These are phyloP conservation scores for Incumbomyces lentus DNA, from an alignment of 2,329 filamentous ascomycete species.

Conservation along the genomic window DNA sequence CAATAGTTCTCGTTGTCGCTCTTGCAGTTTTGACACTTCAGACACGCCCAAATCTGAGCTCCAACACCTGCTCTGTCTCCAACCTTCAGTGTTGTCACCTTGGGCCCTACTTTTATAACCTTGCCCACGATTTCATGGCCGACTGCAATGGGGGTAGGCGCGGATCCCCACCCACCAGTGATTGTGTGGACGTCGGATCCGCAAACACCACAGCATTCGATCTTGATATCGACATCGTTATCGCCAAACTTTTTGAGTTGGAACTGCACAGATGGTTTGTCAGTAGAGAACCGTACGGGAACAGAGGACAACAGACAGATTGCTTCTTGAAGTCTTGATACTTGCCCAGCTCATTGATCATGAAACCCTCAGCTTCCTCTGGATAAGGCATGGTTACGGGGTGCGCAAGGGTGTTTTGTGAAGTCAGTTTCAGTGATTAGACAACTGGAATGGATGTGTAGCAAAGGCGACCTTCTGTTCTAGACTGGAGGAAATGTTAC, in stretches of 20 bases:
- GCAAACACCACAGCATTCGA: slow-evolving; percentile 70
- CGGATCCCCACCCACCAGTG: slow-evolving; percentile 46
- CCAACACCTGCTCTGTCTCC: slow-evolving; percentile 60
- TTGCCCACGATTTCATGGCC: slow-evolving; percentile 59
- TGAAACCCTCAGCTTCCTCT: slow-evolving; percentile 37
- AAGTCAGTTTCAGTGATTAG: too few species aligned
- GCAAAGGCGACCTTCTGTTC: too few species aligned
- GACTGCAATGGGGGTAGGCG: slow-evolving; percentile 42
- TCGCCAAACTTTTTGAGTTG: slow-evolving; percentile 78
- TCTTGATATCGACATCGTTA: slow-evolving; percentile 78
- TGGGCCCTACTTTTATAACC: slow-evolving; percentile 56
- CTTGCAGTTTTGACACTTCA: slow-evolving; percentile 55
- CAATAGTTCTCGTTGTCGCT: slow-evolving; percentile 61
- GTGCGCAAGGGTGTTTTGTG: not conserved
- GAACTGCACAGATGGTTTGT: slow-evolving; percentile 41
- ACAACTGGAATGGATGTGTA: too few species aligned
- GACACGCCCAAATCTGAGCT: slow-evolving; percentile 55
- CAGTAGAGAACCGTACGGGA: too few species aligned
- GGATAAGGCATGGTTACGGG: slow-evolving; percentile 32
- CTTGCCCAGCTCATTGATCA: slow-evolving; percentile 55
- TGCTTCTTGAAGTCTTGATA: slow-evolving; percentile 49
- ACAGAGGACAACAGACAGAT: slow-evolving; percentile 32
- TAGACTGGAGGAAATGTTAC: too few species aligned
- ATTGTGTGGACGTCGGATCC: slow-evolving; percentile 63
- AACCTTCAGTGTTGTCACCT: slow-evolving; percentile 50